A percentile compares a stretch with the other conserved stretches of the same genome.
Conservation (phyloP, 345 rosid genomes). For the Schrenkiella parvula region DNA sequence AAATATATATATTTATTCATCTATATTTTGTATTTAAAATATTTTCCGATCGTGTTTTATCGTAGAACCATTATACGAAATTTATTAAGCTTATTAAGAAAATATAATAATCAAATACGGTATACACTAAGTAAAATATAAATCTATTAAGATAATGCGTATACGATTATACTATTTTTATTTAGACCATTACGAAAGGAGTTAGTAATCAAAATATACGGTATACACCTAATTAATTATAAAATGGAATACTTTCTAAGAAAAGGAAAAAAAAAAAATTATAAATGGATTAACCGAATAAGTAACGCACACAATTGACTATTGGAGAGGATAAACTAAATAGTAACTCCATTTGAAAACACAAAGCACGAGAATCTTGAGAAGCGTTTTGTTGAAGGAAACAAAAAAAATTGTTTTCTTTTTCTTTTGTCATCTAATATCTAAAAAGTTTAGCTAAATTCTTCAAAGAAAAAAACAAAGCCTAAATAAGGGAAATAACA, state of each 20-base stretch:
- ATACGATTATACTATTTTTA: too few species aligned
- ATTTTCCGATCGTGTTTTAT: neutral
- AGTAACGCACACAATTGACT: neutral
- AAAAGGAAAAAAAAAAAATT: too few species aligned
- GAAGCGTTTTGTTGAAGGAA: conserved; percentile 34
- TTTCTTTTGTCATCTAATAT: too few species aligned
- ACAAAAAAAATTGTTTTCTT: neutral
- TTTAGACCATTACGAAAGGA: too few species aligned
- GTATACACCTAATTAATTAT: neutral
- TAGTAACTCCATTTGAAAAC: conserved; percentile 12
- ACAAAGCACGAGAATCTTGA: conserved; percentile 35
- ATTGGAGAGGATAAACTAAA: conserved; percentile 11
- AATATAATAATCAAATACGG: neutral
- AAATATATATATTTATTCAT: too few species aligned
- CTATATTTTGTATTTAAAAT: neutral
- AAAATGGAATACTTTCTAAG: too few species aligned
- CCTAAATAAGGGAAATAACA: too few species aligned
- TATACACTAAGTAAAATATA: too few species aligned
- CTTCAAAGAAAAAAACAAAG: too few species aligned
- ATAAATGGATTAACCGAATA: neutral
- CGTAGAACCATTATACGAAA: neutral
- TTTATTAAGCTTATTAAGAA: neutral
- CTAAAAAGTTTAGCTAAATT: too few species aligned
- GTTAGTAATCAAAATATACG: too few species aligned
- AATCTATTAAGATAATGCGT: too few species aligned